Base-by-base conservation (phyloP, 148 eudicot species). In the Spergularia bocconei region DNA sequence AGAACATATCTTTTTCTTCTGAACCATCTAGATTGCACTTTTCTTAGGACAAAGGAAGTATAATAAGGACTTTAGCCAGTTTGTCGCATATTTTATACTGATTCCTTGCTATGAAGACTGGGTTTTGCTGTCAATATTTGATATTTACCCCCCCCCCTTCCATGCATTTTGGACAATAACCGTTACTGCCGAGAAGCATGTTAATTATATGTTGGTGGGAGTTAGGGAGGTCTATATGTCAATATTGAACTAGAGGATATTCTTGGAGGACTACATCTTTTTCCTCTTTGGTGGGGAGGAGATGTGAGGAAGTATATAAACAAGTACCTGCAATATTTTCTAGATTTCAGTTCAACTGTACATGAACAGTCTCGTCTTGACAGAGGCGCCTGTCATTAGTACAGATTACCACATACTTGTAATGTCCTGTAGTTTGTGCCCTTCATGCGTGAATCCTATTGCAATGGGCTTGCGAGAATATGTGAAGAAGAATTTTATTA, bases 341-440 rank as follows among this genome's bases (percentile, higher is more conserved):
- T 11, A 65, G 11, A 16, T 13, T 64, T 14, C n/a, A 16, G 16
- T 20, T 19, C 8, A 9, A 21, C 9, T 0, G 12, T 58, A n/a
- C 8, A 20, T 58, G 62, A n/a, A 12, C 21, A n/a, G 62, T 10
- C 59, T 38, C 67, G 17, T 63, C 39, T 62, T 65, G 25, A 17
- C 16, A 16, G 17, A 16, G 51, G 52, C 39, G 47, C 48, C 10
- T 41, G 23, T 65, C 23, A 41, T 41, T 39, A 50, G 13, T 39
- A 41, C 39, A 9, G 69, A 38, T 64, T 38, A 48, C 68, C 68
- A 63, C 9, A 63, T 63, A 36, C 19, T 63, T 63, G 69, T 41
- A 15, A 41, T 65, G 20, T 13, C 51, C 47, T 39, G 48, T 63
- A 63, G 44, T 63, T 38, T 65, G 51, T 50, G 11, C 1, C 11